phyloP scores from a whole-genome alignment of 768 basidiomycete species.

The Boletus patriciae region DNA sequence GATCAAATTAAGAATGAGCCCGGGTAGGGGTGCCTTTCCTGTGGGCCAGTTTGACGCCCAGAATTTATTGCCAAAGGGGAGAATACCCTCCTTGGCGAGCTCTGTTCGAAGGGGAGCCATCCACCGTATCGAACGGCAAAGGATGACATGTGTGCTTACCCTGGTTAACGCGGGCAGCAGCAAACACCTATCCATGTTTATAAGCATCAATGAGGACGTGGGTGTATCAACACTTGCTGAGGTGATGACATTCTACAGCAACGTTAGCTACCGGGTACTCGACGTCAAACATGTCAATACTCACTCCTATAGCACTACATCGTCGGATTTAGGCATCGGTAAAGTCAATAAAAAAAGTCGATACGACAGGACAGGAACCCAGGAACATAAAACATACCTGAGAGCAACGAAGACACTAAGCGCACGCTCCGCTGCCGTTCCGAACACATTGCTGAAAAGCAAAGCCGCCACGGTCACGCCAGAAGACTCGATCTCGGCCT shows the following conservation, averaged over 20 bases:
- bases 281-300: neutral
- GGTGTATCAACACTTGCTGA: slow-evolving; percentile 18
- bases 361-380: no score
- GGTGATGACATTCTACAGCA: slow-evolving; percentile 33
- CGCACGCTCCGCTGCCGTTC: slow-evolving; percentile 49
- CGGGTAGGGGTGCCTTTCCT: slow-evolving; percentile 55
- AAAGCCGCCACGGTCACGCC: slow-evolving; percentile 59
- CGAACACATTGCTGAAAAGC: slow-evolving; percentile 62
- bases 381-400: slow-evolving; percentile 37
- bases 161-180: slow-evolving; percentile 54
- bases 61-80: slow-evolving; percentile 55
- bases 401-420: slow-evolving; percentile 58
- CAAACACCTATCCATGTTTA: slow-evolving; percentile 43
- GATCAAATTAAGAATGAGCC: slow-evolving; percentile 55
- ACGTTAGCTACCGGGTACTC: slow-evolving; percentile 1
- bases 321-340: neutral
- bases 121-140: neutral
- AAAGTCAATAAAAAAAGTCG: neutral
- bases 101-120: slow-evolving; percentile 32
- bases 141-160: slow-evolving; percentile 21
- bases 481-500: slow-evolving; percentile 46
- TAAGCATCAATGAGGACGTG: neutral
- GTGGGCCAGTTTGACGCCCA: slow-evolving; percentile 67
- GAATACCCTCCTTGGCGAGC: slow-evolving; percentile 63
- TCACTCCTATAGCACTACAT: slow-evolving; percentile 38